Percentiles rank a stretch among this genome's conserved stretches.
Conservation (phyloP, 164 flowering plant genomes). For the Cinnamomum chago region DNA sequence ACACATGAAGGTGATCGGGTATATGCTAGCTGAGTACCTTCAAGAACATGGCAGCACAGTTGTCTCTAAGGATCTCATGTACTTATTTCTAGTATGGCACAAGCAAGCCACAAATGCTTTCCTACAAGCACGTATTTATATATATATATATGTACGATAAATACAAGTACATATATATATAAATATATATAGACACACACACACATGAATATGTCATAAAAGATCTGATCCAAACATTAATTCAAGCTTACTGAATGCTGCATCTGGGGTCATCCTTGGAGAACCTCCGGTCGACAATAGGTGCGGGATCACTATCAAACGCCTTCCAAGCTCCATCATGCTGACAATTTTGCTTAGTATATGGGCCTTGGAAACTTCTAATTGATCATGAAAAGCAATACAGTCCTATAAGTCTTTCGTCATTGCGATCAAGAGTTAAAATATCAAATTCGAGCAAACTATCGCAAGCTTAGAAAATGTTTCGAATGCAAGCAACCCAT, state of each 20-base stretch:
- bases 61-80: neutral
- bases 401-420: constrained; percentile 6
- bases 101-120: neutral
- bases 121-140: neutral
- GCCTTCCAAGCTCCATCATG: constrained; percentile 18
- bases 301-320: constrained; percentile 27
- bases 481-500: constrained; percentile 31
- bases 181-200: too few relatives aligned
- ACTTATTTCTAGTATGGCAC: neutral
- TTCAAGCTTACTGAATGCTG: neutral
- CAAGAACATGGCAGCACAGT: neutral
- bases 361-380: constrained; percentile 21
- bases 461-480: constrained; percentile 12
- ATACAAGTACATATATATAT: neutral
- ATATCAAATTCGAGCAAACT: neutral
- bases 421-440: constrained; percentile 21
- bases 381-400: constrained; percentile 22
- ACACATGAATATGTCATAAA: neutral
- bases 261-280: neutral
- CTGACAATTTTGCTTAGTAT: constrained; percentile 28
- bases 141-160: neutral
- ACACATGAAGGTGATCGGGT: neutral
- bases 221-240: neutral
- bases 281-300: constrained; percentile 5
- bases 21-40: neutral